Percentiles rank a stretch among this genome's conserved stretches.
Evolutionary conservation across 2,329 filamentous ascomycete genomes (phyloP).

Genomic region (Penicillium sp.): DNA sequence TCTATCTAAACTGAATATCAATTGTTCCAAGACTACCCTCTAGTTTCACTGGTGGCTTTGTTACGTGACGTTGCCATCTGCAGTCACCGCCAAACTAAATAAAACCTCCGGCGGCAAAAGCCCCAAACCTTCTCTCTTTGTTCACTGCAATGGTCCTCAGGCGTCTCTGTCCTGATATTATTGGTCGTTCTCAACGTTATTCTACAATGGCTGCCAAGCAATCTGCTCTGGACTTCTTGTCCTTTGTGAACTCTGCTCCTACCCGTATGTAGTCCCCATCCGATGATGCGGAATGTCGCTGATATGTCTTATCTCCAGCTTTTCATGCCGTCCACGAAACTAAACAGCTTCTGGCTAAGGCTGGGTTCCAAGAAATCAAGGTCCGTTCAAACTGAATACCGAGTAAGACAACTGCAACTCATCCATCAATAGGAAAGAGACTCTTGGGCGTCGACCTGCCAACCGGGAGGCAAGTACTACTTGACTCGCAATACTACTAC

Average conservation of each 20-base stretch:
- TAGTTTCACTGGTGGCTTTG: neutral
- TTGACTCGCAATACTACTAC: slow-evolving; percentile 91
- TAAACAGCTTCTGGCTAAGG: slow-evolving; percentile 70
- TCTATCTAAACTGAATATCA: neutral
- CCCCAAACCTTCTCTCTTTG: neutral
- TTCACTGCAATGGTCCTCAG: slow-evolving; percentile 8
- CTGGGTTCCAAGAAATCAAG: slow-evolving; percentile 82
- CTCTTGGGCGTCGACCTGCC: slow-evolving; percentile 75
- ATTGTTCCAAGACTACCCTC: neutral
- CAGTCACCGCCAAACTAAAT: slow-evolving; percentile 7
- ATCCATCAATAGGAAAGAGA: slow-evolving; percentile 65
- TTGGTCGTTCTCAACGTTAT: slow-evolving; percentile 16
- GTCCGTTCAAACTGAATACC: slow-evolving; percentile 35
- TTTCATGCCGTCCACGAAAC: slow-evolving; percentile 89
- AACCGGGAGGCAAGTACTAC: slow-evolving; percentile 92
- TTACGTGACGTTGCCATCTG: slow-evolving; percentile 1
- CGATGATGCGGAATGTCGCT: slow-evolving; percentile 2
- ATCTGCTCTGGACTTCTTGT: slow-evolving; percentile 76
- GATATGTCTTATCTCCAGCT: slow-evolving; percentile 51
- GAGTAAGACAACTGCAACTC: neutral
- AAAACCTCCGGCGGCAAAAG: slow-evolving; percentile 1
- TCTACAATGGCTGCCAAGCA: slow-evolving; percentile 34
- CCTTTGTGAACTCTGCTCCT: slow-evolving; percentile 91
- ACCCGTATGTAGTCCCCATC: slow-evolving; percentile 62
- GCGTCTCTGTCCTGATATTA: slow-evolving; percentile 9